These are phyloP conservation scores for Cokeromyces recurvatus DNA, from an alignment of 371 early-diverging fungal species.

Conservation along the genomic window DNA sequence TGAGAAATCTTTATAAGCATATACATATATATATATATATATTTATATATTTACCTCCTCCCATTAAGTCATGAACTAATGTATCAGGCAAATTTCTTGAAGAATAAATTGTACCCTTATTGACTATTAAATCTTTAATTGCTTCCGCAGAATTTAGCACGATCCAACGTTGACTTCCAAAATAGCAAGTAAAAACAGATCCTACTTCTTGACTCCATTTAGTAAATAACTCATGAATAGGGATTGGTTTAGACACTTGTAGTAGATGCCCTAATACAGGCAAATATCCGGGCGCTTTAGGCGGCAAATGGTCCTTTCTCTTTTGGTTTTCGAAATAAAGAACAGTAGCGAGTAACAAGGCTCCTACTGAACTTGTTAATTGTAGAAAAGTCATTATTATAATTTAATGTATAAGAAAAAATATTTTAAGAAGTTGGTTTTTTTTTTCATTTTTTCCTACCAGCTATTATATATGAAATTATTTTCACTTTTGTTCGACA, in stretches of 20 bases:
- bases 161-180: slow-evolving; percentile 40
- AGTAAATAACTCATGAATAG: slow-evolving; percentile 28
- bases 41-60: slow-evolving; percentile 24
- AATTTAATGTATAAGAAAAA: too few relatives aligned
- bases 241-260: slow-evolving; percentile 17
- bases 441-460: too few relatives aligned
- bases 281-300: slow-evolving; percentile 30
- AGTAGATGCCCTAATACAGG: slow-evolving; percentile 39
- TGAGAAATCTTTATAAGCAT: not conserved
- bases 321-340: not conserved
- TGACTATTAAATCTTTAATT: slow-evolving; percentile 36
- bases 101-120: slow-evolving; percentile 35
- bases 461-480: too few relatives aligned
- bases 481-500: too few relatives aligned
- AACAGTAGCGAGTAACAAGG: not conserved
- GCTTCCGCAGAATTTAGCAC: slow-evolving; percentile 31
- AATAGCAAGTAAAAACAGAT: slow-evolving; percentile 36
- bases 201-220: slow-evolving; percentile 34
- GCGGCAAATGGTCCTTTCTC: slow-evolving; percentile 15
- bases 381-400: not conserved
- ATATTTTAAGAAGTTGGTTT: too few relatives aligned
- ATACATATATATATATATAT: not conserved
- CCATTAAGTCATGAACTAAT: slow-evolving; percentile 30
- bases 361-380: not conserved
- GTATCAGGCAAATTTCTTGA: slow-evolving; percentile 37